A percentile compares a stretch with the other conserved stretches of the same genome.
Conservation (phyloP, 78 protist genomes). For the Guillardia theta region DNA sequence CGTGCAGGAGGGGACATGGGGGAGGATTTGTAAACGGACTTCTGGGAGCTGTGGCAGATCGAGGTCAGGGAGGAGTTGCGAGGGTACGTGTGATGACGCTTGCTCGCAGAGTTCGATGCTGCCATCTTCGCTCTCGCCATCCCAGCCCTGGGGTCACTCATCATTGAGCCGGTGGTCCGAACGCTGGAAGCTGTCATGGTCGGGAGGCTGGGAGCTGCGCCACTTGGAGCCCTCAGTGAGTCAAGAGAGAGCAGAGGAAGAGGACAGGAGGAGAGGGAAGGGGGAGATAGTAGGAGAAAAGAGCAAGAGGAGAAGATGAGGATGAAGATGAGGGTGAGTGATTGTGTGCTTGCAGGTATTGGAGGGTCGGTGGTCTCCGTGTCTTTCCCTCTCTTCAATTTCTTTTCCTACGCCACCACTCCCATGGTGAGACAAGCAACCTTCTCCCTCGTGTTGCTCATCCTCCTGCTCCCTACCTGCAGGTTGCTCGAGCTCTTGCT, state of each 20-base stretch:
- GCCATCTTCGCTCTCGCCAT: not conserved
- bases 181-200: constrained; percentile 1
- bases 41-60: no score
- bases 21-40: no score
- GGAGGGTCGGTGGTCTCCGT: constrained; percentile 8
- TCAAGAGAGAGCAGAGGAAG: not conserved
- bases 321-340: not conserved
- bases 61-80: no score
- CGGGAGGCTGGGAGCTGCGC: not conserved
- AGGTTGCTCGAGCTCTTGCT: not conserved
- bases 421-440: not conserved
- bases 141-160: not conserved
- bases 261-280: not conserved
- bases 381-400: not conserved
- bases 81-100: no score
- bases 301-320: not conserved
- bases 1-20: no score
- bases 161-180: not conserved
- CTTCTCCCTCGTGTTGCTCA: not conserved
- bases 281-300: not conserved
- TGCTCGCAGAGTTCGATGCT: not conserved
- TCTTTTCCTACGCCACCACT: not conserved
- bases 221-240: not conserved
- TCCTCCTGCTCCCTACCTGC: not conserved
- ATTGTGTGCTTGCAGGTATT: not conserved